Base-by-base conservation (phyloP, 2,329 filamentous ascomycete genomes). In the Sphaerostilbella broomeana region DNA sequence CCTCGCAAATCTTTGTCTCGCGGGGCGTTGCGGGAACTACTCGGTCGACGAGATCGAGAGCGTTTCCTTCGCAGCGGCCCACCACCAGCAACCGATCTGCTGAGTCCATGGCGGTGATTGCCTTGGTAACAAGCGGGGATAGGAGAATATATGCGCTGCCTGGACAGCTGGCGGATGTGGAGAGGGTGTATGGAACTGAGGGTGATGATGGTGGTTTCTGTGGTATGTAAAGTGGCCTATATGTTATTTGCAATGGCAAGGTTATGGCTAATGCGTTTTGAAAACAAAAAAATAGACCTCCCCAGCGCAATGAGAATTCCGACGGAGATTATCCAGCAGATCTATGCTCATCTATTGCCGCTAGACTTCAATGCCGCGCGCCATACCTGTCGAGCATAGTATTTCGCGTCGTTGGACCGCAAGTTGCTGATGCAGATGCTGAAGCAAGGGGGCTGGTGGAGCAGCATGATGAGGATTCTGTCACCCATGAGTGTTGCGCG, bases 311-410 rank as follows among this genome's bases (percentile, higher is more conserved):
- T 58, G 51, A 48, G 53, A 47, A 13, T 62, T 10, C 54, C 55
- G 4, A 51, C 55, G 10, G 65, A 69, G 43, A 61, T 64, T 6
- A 32, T 66, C 2, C 56, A 62, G 13, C 49, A 61, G 5, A 56
- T 68, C 9, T 64, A 60, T 42, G 30, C 26, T 10, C 44, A 53
- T 6, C 54, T 68, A 5, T 31, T 45, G 4, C 64, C 63, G 1
- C 31, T 40, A 8, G 63, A 68, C 48, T 83, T 81, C 53, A 72
- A 84, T 49, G 65, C 73, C 38, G 76, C 77, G 12, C 68, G 79
- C 13, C 71, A 75, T 45, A 70, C 70, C 13, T 84, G 77, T 51
- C 69, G 70, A 31, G 57, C 59, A 24, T 84, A 76, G 79, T 76
- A 80, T 62, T 56, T 68, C 25, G 69, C 68, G 16, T 74, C 76